Base-by-base conservation (phyloP, 495 filamentous ascomycete species). In the Hyaloscypha variabilis region DNA sequence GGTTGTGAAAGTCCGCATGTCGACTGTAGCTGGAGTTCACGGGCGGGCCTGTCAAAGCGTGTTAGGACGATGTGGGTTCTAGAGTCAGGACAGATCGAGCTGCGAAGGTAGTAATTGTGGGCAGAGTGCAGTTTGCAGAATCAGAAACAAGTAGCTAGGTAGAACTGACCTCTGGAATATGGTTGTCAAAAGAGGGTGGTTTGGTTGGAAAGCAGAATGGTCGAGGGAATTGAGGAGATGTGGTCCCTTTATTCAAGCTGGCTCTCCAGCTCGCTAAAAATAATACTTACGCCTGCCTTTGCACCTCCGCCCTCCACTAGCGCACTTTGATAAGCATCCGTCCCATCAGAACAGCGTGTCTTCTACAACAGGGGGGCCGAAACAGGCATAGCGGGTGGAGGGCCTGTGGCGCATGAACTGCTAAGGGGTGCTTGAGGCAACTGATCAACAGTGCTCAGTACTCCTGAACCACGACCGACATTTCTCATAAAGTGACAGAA, bases 1-100 rank as follows among this genome's bases (percentile, higher is more conserved):
- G 66, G 78, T 82, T 71, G 75, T 74, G 71, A 86, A 83, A 59
- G 79, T 84, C 64, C 83, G 81, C 87, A 90, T 90, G 36, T 70
- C 82, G 77, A 68, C 49, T 31, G 13, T 49, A 28, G 21, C 26
- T 42, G 30, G 30, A 28, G 61, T 42, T 30, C 25, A 42, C 56
- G 31, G 36, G 34, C 26, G 67, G 63, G 23, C 57, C 58, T 55
- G 29, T 29, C 56, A 54, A 53, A 31, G 65, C 54, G 63, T n/a
- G n/a, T 60, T 51, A 62, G 56, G 58, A 21, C 52, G n/a, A 57
- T 29, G 23, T 31, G 4, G 13, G 39, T 46, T 46, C 39, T 17
- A 46, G 39, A 46, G 39, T 19, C 14, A 46, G 34, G 53, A 3
- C 25, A 58, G 29, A 39, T 54, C 30, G 14, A 64, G 13, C 14